phyloP scores from a whole-genome alignment of 2,329 filamentous ascomycete genomes.

The Mariannaea elegans region DNA sequence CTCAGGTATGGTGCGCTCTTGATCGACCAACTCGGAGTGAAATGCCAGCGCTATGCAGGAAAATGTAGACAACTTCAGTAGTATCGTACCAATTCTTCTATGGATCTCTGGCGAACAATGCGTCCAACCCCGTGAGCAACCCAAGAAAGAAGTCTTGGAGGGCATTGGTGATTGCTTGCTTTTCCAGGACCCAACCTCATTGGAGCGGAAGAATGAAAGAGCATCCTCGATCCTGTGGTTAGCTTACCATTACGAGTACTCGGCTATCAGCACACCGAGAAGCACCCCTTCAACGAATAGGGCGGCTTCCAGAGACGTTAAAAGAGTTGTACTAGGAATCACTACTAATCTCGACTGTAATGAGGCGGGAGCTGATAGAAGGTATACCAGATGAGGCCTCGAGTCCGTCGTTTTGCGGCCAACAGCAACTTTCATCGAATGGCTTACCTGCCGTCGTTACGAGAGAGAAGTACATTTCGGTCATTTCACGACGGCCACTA shows the following conservation, averaged over 20 bases:
- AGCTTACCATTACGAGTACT: not conserved
- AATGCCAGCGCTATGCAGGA: not conserved
- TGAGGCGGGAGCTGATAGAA: not conserved
- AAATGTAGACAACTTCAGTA: not conserved
- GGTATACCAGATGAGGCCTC: not conserved
- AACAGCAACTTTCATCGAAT: not conserved
- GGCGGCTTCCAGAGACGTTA: not conserved
- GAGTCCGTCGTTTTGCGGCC: not conserved
- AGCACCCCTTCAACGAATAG: not conserved
- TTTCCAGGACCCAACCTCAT: not conserved
- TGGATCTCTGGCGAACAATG: not conserved
- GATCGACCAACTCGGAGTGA: constrained; percentile 5
- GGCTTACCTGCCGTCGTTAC: not conserved
- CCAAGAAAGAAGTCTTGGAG: not conserved
- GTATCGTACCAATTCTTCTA: not conserved
- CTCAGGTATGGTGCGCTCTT: not conserved
- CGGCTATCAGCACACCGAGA: not conserved
- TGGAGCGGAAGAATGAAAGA: not conserved
- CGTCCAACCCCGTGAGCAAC: not conserved
- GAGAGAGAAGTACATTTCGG: not conserved
- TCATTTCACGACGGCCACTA: not conserved
- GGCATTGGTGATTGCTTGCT: not conserved
- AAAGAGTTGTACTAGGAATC: not conserved
- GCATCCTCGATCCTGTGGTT: not conserved
- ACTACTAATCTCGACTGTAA: not conserved